phyloP scores from a whole-genome alignment of 1,284 basidiomycete genomes.

The Schizophyllum commune region DNA sequence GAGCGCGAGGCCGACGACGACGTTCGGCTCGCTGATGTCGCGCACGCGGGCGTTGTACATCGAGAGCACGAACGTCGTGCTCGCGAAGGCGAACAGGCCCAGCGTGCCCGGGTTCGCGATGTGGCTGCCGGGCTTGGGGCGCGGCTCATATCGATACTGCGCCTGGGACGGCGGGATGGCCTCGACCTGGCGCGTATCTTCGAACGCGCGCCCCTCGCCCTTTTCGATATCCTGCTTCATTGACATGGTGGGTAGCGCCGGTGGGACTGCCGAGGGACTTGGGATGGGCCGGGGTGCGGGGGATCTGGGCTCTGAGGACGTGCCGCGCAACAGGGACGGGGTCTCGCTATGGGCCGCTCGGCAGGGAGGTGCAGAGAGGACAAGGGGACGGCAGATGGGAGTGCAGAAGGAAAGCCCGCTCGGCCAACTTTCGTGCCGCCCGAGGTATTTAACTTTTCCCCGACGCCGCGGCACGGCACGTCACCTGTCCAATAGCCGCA shows the following conservation, averaged over 20 bases:
- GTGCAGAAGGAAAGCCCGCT: background rate
- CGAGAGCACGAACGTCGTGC: slow-evolving; percentile 66
- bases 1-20: slow-evolving; percentile 79
- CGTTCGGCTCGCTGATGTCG: slow-evolving; percentile 51
- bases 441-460: too few relatives aligned
- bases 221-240: background rate
- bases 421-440: too few relatives aligned
- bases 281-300: too few relatives aligned
- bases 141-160: background rate
- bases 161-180: background rate
- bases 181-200: background rate
- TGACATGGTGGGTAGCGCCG: background rate
- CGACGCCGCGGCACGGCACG: too few relatives aligned
- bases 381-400: background rate
- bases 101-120: slow-evolving; percentile 50
- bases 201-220: background rate
- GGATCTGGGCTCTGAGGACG: background rate
- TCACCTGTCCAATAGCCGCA: too few relatives aligned
- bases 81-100: slow-evolving; percentile 68
- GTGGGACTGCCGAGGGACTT: background rate
- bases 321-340: background rate
- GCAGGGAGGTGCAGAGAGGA: background rate
- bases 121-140: slow-evolving; percentile 8
- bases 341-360: background rate
- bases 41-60: slow-evolving; percentile 55